phyloP scores from a whole-genome alignment of 257 asterid species.

The Galeopsis tetrahit region DNA sequence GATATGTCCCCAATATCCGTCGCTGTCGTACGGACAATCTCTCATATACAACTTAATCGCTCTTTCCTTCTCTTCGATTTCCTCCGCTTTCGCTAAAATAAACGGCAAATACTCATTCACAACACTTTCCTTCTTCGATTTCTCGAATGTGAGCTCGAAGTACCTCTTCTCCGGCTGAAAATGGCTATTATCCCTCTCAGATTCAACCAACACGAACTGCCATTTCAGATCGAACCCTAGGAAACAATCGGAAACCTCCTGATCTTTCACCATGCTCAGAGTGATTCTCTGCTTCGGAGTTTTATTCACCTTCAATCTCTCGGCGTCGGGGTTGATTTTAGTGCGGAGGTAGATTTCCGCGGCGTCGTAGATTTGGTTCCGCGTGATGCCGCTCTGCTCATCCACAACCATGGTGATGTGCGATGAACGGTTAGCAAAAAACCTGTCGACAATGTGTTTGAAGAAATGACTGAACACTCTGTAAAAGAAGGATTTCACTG shows the following conservation, averaged over 20 bases:
- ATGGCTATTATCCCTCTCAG: constrained; percentile 35
- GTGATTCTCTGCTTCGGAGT: constrained; percentile 50
- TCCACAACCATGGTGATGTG: constrained; percentile 65
- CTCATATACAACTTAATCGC: constrained; percentile 68
- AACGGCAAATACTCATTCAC: constrained; percentile 61
- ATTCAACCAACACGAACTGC: constrained; percentile 59
- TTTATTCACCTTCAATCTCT: constrained; percentile 56
- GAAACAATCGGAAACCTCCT: constrained; percentile 47
- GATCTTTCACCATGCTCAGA: constrained; percentile 60
- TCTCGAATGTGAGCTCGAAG: constrained; percentile 70
- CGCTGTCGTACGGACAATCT: constrained; percentile 49
- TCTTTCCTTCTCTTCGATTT: constrained; percentile 48
- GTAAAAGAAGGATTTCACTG: constrained; percentile 39
- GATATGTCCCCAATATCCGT: constrained; percentile 68
- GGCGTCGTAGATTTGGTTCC: constrained; percentile 70
- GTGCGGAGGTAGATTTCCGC: constrained; percentile 73
- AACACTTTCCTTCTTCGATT: constrained; percentile 39
- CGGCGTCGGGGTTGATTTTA: constrained; percentile 54
- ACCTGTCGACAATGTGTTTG: constrained; percentile 35
- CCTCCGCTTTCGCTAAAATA: constrained; percentile 56
- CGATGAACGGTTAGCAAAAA: constrained; percentile 36
- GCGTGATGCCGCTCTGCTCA: constrained; percentile 59
- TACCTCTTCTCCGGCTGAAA: constrained; percentile 50
- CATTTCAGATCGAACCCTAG: constrained; percentile 45
- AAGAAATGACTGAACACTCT: constrained; percentile 39